Base-by-base conservation (phyloP, 73 alveolate species). In the Paraurostyla sp. region DNA sequence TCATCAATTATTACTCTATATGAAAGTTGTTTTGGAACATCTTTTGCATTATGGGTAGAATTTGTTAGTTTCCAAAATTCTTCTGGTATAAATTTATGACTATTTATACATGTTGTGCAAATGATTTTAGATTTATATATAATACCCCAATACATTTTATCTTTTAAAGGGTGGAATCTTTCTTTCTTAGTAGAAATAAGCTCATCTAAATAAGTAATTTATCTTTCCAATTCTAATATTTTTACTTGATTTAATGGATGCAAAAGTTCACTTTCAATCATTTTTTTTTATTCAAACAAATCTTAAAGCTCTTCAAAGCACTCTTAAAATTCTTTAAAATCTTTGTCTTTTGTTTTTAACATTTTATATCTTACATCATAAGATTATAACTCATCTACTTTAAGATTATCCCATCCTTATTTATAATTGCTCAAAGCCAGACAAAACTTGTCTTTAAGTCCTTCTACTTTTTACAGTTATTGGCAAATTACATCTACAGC, bases 1-100 rank as follows among this genome's bases (percentile, higher is more conserved):
- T 91, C 96, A 85, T 91, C 96, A 29, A 91, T 73, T 11, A 91
- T 76, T 11, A 91, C 93, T 52, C 90, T 91, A 91, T 91, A 85
- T 29, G 90, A 73, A 0, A 92, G 80, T 18, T 90, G 48, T 68
- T 76, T 48, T 48, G 80, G 60, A 29, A 75, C 68, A 48, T 87
- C 89, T 62, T 83, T 42, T 36, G 51, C 22, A 54, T 56, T 30
- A 84, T 76, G 63, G 18, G 18, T 18, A 15, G 13, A 13, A 46
- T 46, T 46, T 41, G 75, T 73, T 57, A 65, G 60, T 57, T 71
- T 59, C 62, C 83, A 68, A 51, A 60, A 48, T 57, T 85, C 83
- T 1, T 57, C 45, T 0, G 84, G 82, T 32, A 85, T 57, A 62
- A 75, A 23, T 56, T 73, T 50, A 85, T 73, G 82, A 0, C 33